Conservation (phyloP, 2,329 filamentous ascomycete genomes). For the Drechslerella dactyloides region DNA sequence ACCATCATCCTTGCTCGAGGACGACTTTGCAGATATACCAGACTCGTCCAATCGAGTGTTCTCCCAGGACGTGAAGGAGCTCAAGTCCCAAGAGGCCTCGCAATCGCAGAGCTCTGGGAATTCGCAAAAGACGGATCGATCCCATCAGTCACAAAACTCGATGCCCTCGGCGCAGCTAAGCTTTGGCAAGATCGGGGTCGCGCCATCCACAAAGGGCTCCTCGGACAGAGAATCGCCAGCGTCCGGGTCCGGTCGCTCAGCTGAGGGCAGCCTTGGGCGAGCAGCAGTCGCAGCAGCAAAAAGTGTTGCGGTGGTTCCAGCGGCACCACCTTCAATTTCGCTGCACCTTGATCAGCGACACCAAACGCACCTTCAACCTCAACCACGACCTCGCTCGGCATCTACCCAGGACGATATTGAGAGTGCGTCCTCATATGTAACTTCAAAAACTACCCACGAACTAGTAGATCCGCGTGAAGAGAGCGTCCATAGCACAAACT, state of each 20-base stretch:
- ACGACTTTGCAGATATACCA: constrained; percentile 25
- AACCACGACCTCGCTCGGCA: constrained; percentile 28
- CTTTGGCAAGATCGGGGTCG: constrained; percentile 38
- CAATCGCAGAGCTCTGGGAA: constrained; percentile 35
- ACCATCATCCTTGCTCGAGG: neutral
- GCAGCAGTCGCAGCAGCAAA: constrained; percentile 7
- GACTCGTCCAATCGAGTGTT: constrained; percentile 41
- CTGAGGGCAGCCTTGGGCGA: neutral
- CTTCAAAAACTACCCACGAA: constrained; percentile 25
- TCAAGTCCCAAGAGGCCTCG: constrained; percentile 19
- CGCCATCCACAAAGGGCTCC: constrained; percentile 34
- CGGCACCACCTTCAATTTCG: constrained; percentile 8
- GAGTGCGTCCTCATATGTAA: constrained; percentile 23
- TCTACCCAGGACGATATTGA: constrained; percentile 22
- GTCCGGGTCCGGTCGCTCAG: neutral
- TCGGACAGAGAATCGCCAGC: neutral
- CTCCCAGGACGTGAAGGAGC: constrained; percentile 39
- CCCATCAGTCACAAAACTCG: constrained; percentile 19
- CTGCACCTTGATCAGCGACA: constrained; percentile 24
- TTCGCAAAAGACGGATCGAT: constrained; percentile 23
- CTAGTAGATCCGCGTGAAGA: constrained; percentile 1
- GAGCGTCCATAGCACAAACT: neutral
- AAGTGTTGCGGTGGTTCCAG: constrained; percentile 42
- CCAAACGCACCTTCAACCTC: constrained; percentile 32
- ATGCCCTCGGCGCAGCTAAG: constrained; percentile 41